Conservation (phyloP, 768 basidiomycete species). For the Trametes cubensis region DNA sequence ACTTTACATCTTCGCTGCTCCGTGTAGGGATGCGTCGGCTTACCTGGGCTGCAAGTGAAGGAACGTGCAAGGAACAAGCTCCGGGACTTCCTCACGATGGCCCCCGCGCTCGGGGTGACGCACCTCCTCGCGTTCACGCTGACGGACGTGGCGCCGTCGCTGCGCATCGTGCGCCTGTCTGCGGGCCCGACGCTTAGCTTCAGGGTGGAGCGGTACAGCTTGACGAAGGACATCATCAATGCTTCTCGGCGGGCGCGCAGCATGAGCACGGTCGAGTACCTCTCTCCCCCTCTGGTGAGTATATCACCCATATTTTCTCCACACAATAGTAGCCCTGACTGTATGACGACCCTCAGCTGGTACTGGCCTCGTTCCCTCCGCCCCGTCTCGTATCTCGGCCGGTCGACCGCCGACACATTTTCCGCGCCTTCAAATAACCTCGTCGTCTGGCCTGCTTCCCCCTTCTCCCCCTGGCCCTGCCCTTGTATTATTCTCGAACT, state of each 20-base stretch:
- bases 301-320: not conserved
- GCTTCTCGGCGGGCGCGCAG: constrained; percentile 68
- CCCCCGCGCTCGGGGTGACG: constrained; percentile 86
- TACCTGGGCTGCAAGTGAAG: constrained; percentile 45
- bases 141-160: constrained; percentile 80
- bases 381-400: constrained; percentile 40
- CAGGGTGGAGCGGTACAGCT: constrained; percentile 87
- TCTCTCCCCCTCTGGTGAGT: constrained; percentile 87
- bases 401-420: too few relatives aligned
- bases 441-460: too few relatives aligned
- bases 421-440: too few relatives aligned
- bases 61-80: constrained; percentile 89
- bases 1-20: too few relatives aligned
- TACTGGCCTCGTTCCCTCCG: constrained; percentile 84
- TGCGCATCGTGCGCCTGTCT: constrained; percentile 86
- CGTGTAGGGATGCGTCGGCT: not conserved
- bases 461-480: too few relatives aligned
- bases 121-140: constrained; percentile 92
- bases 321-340: not conserved
- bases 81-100: constrained; percentile 93
- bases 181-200: constrained; percentile 94
- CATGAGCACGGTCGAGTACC: constrained; percentile 80
- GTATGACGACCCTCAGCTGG: constrained; percentile 59
- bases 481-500: too few relatives aligned
- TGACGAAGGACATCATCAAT: constrained; percentile 81